phyloP scores from a whole-genome alignment of 176 grass and related monocot species.

The Aegilops speltoides region DNA sequence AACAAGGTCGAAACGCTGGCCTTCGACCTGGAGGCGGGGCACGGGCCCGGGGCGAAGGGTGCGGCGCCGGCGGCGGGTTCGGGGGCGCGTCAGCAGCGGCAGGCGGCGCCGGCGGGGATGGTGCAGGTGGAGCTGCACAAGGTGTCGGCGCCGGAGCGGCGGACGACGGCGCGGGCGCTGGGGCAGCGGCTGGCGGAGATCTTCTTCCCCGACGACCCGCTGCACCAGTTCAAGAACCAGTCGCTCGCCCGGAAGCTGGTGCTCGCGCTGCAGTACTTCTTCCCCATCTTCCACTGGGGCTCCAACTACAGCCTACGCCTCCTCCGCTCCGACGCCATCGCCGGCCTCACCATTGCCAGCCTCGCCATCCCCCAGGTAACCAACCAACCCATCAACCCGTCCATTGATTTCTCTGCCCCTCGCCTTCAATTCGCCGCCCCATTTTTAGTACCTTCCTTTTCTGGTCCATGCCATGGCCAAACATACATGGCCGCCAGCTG shows the following conservation, averaged over 20 bases:
- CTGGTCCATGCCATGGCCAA: neutral
- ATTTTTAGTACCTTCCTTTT: slow-evolving; percentile 16
- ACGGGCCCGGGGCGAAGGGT: neutral
- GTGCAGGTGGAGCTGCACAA: slow-evolving; percentile 54
- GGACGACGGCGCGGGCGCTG: slow-evolving; percentile 45
- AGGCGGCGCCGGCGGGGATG: neutral
- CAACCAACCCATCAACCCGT: neutral
- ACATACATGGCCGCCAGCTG: neutral
- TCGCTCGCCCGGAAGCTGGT: slow-evolving; percentile 51
- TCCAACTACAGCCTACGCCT: slow-evolving; percentile 70
- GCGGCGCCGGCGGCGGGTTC: neutral
- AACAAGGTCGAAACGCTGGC: slow-evolving; percentile 72
- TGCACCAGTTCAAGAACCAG: slow-evolving; percentile 95
- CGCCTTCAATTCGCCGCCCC: slow-evolving; percentile 9
- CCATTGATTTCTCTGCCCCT: neutral
- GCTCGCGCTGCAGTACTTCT: slow-evolving; percentile 80
- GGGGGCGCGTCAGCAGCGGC: neutral
- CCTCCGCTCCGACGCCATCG: slow-evolving; percentile 87
- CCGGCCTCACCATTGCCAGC: slow-evolving; percentile 99
- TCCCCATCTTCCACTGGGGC: slow-evolving; percentile 94
- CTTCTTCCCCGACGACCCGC: slow-evolving; percentile 96
- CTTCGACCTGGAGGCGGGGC: slow-evolving; percentile 43
- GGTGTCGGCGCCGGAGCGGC: slow-evolving; percentile 66
- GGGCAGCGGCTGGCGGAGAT: slow-evolving; percentile 65
- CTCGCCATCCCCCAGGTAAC: slow-evolving; percentile 90